A percentile compares a stretch with the other conserved stretches of the same genome.
Conservation (phyloP, 805 yeast genomes). For the Candida pini region DNA sequence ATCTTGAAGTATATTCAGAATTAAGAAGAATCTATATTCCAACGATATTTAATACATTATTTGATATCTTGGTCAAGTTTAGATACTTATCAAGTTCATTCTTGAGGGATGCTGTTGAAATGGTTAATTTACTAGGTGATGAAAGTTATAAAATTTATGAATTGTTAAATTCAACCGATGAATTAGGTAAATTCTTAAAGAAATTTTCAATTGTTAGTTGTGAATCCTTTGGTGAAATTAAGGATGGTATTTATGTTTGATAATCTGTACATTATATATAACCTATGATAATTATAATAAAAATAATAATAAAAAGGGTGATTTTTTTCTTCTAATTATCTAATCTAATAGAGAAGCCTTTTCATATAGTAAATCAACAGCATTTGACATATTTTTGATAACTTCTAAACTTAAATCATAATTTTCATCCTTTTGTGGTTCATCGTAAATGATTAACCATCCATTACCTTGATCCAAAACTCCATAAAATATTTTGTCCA, state of each 20-base stretch:
- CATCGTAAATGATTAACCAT: conserved; percentile 88
- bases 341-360: conserved; percentile 83
- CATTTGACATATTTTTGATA: conserved; percentile 78
- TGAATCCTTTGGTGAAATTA: conserved; percentile 19
- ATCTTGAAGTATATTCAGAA: conserved; percentile 39
- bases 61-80: conserved; percentile 48
- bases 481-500: conserved; percentile 92
- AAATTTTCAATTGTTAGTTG: conserved; percentile 52
- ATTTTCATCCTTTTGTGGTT: conserved; percentile 82
- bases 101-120: conserved; percentile 49
- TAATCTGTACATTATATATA: neutral
- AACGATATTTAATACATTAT: conserved; percentile 58
- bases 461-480: conserved; percentile 98
- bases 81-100: conserved; percentile 33
- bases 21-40: conserved; percentile 72
- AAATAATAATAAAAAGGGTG: neutral
- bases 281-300: neutral
- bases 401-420: conserved; percentile 85
- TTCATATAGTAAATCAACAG: conserved; percentile 87
- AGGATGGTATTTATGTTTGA: conserved; percentile 36
- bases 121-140: conserved; percentile 62
- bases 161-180: conserved; percentile 54
- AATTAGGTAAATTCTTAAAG: conserved; percentile 37
- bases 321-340: conserved; percentile 1
- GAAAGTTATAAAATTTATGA: conserved; percentile 56